phyloP scores from a whole-genome alignment of 2,329 filamentous ascomycete genomes.

The Tolypocladium album region DNA sequence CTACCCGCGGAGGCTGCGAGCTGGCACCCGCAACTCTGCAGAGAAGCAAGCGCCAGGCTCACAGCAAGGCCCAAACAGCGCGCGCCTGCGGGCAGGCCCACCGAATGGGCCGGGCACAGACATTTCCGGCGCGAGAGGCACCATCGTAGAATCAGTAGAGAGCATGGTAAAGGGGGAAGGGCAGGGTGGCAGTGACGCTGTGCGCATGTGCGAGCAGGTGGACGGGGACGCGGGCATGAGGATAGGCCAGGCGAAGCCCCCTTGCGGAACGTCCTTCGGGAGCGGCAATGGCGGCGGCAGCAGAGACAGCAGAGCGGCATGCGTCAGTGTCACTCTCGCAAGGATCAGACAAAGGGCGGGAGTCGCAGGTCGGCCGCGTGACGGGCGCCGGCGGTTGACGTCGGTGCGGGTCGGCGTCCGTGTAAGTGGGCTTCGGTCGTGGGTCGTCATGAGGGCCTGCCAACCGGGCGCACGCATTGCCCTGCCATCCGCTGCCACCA shows the following conservation, averaged over 20 bases:
- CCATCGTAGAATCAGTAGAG: background rate
- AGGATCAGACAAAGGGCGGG: background rate
- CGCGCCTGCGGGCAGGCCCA: background rate
- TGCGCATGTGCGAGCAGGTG: background rate
- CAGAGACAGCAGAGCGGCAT: background rate
- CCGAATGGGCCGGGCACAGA: background rate
- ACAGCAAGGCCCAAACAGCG: background rate
- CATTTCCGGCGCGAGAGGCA: background rate
- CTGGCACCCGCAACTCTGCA: background rate
- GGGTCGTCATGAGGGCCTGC: background rate
- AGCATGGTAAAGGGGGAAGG: background rate
- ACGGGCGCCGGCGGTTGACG: background rate
- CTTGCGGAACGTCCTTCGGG: background rate
- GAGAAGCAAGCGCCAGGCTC: background rate
- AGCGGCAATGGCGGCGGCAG: background rate
- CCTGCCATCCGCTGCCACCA: background rate
- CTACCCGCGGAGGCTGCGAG: background rate
- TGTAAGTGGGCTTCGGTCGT: background rate
- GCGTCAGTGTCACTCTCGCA: background rate
- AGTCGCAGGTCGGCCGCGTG: background rate
- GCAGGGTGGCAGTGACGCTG: background rate
- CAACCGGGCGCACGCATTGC: background rate
- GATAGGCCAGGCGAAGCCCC: background rate
- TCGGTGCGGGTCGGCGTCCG: background rate
- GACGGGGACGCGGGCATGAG: background rate